A percentile compares a stretch with the other conserved stretches of the same genome.
Conservation (phyloP, 305 asterid genomes). For the Fraxinus latifolia region DNA sequence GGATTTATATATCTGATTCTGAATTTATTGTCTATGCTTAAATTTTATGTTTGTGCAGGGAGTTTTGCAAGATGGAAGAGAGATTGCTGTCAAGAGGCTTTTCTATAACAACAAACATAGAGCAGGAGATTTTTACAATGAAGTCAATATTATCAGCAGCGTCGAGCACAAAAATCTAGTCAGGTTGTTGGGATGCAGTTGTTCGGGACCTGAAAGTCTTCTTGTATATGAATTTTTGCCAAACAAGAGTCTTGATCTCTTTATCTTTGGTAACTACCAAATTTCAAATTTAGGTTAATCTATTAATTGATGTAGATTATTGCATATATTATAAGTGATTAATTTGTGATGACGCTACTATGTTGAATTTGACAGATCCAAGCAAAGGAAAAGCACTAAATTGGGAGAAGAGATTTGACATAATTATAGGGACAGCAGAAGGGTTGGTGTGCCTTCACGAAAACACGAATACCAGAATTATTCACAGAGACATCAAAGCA, state of each 20-base stretch:
- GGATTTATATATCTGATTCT: not conserved
- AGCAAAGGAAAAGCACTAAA: slow-evolving; percentile 32
- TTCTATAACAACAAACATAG: slow-evolving; percentile 20
- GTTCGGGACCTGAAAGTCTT: slow-evolving; percentile 20
- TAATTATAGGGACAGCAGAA: slow-evolving; percentile 38
- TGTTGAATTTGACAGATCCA: slow-evolving; percentile 24
- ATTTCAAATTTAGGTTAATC: not conserved
- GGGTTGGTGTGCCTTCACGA: slow-evolving; percentile 41
- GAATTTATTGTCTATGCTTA: not conserved
- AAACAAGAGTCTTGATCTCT: slow-evolving; percentile 22
- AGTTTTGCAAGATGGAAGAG: slow-evolving; percentile 26
- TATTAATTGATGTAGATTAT: not conserved
- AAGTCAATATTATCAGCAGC: slow-evolving; percentile 22
- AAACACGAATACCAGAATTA: slow-evolving; percentile 26
- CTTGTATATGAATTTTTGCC: slow-evolving; percentile 21
- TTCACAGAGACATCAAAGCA: slow-evolving; percentile 41
- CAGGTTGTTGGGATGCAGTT: slow-evolving; percentile 22
- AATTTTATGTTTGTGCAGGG: slow-evolving; percentile 3
- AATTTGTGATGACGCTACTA: not conserved
- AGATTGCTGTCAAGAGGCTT: slow-evolving; percentile 26
- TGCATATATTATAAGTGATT: not conserved
- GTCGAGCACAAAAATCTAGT: slow-evolving; percentile 25
- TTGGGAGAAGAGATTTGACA: slow-evolving; percentile 38
- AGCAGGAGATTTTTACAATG: slow-evolving; percentile 24
- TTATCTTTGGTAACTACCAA: slow-evolving; percentile 16